Evolutionary conservation across 2,329 filamentous ascomycete genomes (phyloP), one percentile per base, ranked within the genome.

Genomic region (Scytalidium sp.): DNA sequence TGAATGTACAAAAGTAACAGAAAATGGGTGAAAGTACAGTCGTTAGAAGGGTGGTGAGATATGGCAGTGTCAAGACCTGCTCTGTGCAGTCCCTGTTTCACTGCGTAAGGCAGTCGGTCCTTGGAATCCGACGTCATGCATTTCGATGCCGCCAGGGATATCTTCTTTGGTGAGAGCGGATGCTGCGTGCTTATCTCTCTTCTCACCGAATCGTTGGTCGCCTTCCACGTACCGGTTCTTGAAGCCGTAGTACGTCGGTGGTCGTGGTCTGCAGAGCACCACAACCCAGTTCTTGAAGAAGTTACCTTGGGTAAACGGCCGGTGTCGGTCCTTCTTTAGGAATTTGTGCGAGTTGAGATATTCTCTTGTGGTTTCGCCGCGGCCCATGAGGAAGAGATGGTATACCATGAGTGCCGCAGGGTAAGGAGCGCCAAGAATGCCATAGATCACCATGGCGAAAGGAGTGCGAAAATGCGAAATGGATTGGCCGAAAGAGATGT

Each of bases 321-420:
- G 79, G 69, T 96, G 95, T 11, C 94, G 84, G 66, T 99, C 93
- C 60, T 87, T 87, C 71, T 94, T 95, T 55, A 87, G 75, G 66
- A 99, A 97, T 69, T 97, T 97, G 70, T 96, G 90, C 3, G 88
- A 92, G 70, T 96, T 96, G 56, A 99, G 83, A 67, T 96, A 97
- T 70, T 99, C 94, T 59, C 94, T 80, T 1, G 94, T 99, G 0
- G 93, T 99, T 74, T 99, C 93, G 44, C 93, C 94, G 25, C 93
- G 80, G 6, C 84, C 87, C 72, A 95, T 90, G 41, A 99, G 78
- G 72, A 96, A 97, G 43, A 97, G 66, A 70, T 99, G 94, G 67
- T 99, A 99, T 19, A 81, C 80, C 75, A 85, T 89, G 5, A 99
- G 74, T 41, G 90, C 89, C 39, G 85, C 81, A 1, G 93, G 93